Percentiles rank a stretch among this genome's conserved stretches.
Conservation (phyloP, 768 basidiomycete species). For the Naganishia friedmannii region DNA sequence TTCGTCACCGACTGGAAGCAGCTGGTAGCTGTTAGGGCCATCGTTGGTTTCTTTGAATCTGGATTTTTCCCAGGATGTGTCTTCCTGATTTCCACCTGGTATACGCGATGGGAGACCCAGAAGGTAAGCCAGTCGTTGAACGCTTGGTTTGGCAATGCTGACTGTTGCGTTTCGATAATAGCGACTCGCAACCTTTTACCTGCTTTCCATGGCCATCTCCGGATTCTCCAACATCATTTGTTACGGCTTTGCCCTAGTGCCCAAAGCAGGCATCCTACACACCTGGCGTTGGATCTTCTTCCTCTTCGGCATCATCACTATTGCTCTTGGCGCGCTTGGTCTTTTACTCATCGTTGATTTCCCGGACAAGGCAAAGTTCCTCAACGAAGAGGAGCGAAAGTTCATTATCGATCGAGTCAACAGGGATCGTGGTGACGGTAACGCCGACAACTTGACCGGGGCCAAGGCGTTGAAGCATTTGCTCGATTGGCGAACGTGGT, state of each 20-base stretch:
- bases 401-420: constrained; percentile 41
- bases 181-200: constrained; percentile 45
- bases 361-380: constrained; percentile 49
- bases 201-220: constrained; percentile 42
- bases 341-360: constrained; percentile 45
- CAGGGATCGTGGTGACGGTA: constrained; percentile 44
- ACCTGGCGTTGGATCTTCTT: constrained; percentile 51
- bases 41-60: constrained; percentile 45
- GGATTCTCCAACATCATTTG: constrained; percentile 38
- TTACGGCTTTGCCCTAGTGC: constrained; percentile 33
- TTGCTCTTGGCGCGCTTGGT: constrained; percentile 37
- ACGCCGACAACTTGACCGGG: constrained; percentile 39
- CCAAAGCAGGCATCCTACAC: constrained; percentile 30
- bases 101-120: constrained; percentile 46
- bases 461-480: constrained; percentile 35
- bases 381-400: constrained; percentile 39
- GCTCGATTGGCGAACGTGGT: constrained; percentile 45
- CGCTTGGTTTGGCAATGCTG: background rate
- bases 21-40: constrained; percentile 41
- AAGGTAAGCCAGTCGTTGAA: constrained; percentile 13
- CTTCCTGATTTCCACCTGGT: constrained; percentile 43
- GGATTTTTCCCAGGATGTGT: constrained; percentile 48
- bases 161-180: background rate
- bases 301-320: constrained; percentile 40
- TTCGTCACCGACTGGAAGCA: constrained; percentile 47